Evolutionary conservation across 163 green algal genomes (phyloP), one percentile per base, ranked within the genome.

Genomic region (Volvox carteri): DNA sequence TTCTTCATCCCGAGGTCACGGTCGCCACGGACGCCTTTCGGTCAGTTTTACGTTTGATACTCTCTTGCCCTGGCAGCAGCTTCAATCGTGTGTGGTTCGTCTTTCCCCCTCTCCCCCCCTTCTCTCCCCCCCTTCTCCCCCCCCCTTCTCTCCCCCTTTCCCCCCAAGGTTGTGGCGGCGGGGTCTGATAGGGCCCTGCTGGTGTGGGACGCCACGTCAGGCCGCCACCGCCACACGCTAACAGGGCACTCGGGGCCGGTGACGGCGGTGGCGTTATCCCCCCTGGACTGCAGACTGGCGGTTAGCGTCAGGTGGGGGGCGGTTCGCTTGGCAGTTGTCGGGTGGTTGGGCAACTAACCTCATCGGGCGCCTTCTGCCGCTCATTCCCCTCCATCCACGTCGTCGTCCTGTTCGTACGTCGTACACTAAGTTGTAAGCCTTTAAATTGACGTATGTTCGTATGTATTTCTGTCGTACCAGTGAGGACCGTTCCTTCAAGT

Each of bases 401-500:
- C n/a, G n/a, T n/a, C n/a, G n/a, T n/a, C n/a, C n/a, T n/a, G n/a
- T n/a, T n/a, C n/a, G n/a, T n/a, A n/a, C n/a, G n/a, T n/a, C n/a
- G n/a, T n/a, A n/a, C n/a, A n/a, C n/a, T n/a, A n/a, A n/a, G n/a
- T n/a, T n/a, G n/a, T n/a, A n/a, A n/a, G n/a, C n/a, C n/a, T n/a
- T n/a, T n/a, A n/a, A n/a, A n/a, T n/a, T n/a, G n/a, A n/a, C n/a
- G n/a, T n/a, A n/a, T n/a, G n/a, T n/a, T n/a, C n/a, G n/a, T n/a
- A n/a, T n/a, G n/a, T n/a, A n/a, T n/a, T n/a, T n/a, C n/a, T n/a
- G n/a, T n/a, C n/a, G n/a, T n/a, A n/a, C n/a, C 28, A 88, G 86
- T 21, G 93, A 95, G 75, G 93, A 95, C 84, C 88, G 93, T 9
- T 92, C 76, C 58, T 68, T 95, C 62, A 92, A 92, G 91, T 84